Evolutionary conservation across 2,329 filamentous ascomycete genomes (phyloP).

Genomic region (Nectriaceae sp.): DNA sequence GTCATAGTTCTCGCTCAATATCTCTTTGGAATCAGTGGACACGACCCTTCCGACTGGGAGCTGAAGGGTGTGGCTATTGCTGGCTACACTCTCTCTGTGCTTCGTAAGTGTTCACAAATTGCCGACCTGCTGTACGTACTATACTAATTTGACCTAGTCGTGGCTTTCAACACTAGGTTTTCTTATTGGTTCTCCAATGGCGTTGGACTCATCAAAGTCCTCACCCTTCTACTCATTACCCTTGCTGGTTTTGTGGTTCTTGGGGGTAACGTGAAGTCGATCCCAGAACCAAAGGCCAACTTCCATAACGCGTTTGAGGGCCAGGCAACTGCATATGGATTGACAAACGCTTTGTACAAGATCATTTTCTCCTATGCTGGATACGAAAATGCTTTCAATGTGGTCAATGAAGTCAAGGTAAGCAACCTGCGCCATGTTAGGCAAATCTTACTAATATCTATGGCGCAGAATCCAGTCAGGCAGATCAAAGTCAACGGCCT

Average conservation of each 20-base stretch:
- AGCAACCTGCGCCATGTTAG: not conserved
- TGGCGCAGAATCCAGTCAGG: conserved; percentile 57
- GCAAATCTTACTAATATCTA: not conserved
- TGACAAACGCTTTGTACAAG: conserved; percentile 53
- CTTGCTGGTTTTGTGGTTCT: conserved; percentile 64
- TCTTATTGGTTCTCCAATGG: conserved; percentile 57
- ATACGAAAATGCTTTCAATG: conserved; percentile 61
- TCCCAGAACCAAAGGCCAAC: conserved; percentile 35
- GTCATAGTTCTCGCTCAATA: conserved; percentile 60
- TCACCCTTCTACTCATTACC: conserved; percentile 61
- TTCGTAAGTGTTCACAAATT: conserved; percentile 44
- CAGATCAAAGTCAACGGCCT: conserved; percentile 52
- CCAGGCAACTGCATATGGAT: conserved; percentile 19
- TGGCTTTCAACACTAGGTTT: conserved; percentile 55
- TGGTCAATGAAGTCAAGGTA: conserved; percentile 53
- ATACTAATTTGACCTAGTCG: conserved; percentile 24
- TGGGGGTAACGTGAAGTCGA: conserved; percentile 34
- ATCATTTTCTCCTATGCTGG: conserved; percentile 61
- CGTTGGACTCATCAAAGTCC: conserved; percentile 59
- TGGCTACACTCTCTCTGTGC: conserved; percentile 58
- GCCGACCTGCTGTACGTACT: not conserved
- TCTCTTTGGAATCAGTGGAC: conserved; percentile 57
- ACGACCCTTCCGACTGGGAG: conserved; percentile 59
- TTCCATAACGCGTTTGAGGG: conserved; percentile 38
- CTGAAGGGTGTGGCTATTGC: conserved; percentile 67